phyloP scores from a whole-genome alignment of 495 filamentous ascomycete genomes.

The Penicillium silybi region DNA sequence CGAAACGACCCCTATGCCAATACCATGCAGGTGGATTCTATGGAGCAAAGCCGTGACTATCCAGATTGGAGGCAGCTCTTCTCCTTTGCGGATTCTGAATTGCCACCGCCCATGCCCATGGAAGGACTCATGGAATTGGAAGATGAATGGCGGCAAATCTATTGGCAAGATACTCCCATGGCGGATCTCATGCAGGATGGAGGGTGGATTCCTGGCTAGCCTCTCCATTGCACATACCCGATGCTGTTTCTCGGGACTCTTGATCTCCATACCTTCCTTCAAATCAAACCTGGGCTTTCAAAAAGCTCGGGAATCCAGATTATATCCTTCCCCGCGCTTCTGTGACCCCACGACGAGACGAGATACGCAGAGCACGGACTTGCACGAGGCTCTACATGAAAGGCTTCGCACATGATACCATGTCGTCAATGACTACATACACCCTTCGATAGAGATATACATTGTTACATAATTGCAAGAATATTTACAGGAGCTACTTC shows the following conservation, averaged over 20 bases:
- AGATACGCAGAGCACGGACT: slow-evolving; percentile 21
- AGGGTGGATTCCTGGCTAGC: slow-evolving; percentile 35
- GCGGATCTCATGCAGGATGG: slow-evolving; percentile 43
- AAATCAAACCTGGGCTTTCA: neutral
- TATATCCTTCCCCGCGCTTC: slow-evolving; percentile 1
- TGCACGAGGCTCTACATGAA: slow-evolving; percentile 1
- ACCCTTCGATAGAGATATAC: slow-evolving; percentile 21
- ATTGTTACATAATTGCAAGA: slow-evolving; percentile 18
- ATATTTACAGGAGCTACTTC: neutral
- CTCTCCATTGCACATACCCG: neutral
- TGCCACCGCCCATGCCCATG: slow-evolving; percentile 37
- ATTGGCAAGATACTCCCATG: slow-evolving; percentile 46
- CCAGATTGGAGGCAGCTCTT: slow-evolving; percentile 48
- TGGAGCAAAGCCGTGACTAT: slow-evolving; percentile 36
- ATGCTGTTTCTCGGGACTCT: neutral
- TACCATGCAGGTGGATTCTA: slow-evolving; percentile 29
- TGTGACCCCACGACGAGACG: slow-evolving; percentile 22
- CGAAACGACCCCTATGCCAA: slow-evolving; percentile 23
- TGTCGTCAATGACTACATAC: slow-evolving; percentile 20
- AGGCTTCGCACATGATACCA: slow-evolving; percentile 21
- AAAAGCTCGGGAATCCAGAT: neutral
- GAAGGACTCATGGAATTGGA: slow-evolving; percentile 42
- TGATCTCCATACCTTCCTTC: neutral
- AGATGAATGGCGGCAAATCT: slow-evolving; percentile 48
- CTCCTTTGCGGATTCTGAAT: slow-evolving; percentile 40